Conservation (phyloP, 2,329 filamentous ascomycete genomes). For the Alternaria sp. region DNA sequence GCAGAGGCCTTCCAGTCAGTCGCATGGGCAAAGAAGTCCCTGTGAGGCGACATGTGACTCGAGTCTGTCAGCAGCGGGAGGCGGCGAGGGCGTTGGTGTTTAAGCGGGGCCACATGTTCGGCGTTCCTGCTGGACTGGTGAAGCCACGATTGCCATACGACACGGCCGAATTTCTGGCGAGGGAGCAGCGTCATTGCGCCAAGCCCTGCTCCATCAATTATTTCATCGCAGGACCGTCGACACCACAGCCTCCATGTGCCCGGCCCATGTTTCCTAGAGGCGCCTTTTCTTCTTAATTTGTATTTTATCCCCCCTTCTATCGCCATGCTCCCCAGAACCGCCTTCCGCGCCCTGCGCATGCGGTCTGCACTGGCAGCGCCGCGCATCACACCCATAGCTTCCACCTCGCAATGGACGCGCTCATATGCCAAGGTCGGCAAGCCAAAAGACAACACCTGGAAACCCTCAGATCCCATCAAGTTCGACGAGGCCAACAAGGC, state of each 20-base stretch:
- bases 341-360: conserved; percentile 40
- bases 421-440: conserved; percentile 30
- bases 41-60: conserved; percentile 43
- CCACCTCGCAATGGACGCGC: conserved; percentile 36
- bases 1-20: conserved; percentile 40
- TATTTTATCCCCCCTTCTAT: conserved; percentile 17
- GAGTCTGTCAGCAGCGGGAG: conserved; percentile 1
- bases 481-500: conserved; percentile 40
- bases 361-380: conserved; percentile 34
- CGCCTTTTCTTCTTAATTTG: conserved; percentile 23
- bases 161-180: conserved; percentile 9
- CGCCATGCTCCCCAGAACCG: conserved; percentile 46
- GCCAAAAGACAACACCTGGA: conserved; percentile 50
- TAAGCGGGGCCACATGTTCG: conserved; percentile 6
- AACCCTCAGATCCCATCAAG: conserved; percentile 48
- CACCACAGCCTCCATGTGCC: background rate
- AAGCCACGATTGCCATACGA: conserved; percentile 22
- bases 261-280: background rate
- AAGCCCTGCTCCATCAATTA: conserved; percentile 25
- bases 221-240: conserved; percentile 21
- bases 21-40: conserved; percentile 45
- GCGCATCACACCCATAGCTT: conserved; percentile 34
- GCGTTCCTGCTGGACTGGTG: conserved; percentile 4
- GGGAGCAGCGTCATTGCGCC: conserved; percentile 18
- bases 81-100: background rate